phyloP scores from a whole-genome alignment of 2,329 filamentous ascomycete genomes.

The Apiospora rasikravindrae region DNA sequence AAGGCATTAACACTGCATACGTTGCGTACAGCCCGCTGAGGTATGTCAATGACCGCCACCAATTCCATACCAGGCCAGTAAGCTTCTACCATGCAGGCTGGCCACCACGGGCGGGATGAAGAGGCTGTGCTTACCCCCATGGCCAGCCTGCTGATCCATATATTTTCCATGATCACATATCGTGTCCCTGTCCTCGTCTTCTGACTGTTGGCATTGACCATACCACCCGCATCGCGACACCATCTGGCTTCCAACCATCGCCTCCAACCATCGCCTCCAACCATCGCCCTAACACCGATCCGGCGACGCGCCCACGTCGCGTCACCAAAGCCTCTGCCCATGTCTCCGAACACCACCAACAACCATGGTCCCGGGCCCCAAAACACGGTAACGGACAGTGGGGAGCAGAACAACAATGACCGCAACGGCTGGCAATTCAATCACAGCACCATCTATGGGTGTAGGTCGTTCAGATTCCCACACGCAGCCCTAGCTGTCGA shows the following conservation, averaged over 20 bases:
- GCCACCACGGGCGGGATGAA: background rate
- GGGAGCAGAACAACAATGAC: background rate
- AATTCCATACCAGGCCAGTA: no score
- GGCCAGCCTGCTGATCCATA: background rate
- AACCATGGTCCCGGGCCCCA: background rate
- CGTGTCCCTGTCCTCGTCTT: background rate
- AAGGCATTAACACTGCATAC: no score
- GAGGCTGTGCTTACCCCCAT: background rate
- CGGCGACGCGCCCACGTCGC: background rate
- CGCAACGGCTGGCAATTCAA: slow-evolving; percentile 1
- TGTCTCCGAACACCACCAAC: background rate
- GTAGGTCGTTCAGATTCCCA: background rate
- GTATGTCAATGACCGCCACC: no score
- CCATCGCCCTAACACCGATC: background rate
- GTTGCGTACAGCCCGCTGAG: no score
- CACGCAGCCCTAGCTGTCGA: background rate
- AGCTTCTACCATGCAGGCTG: background rate
- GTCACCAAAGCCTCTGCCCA: background rate
- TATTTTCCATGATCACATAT: background rate
- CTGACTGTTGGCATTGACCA: background rate
- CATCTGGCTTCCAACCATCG: background rate
- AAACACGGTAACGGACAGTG: background rate
- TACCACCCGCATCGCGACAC: background rate
- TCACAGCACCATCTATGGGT: background rate
- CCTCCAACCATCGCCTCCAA: no score